phyloP scores from a whole-genome alignment of 2,329 filamentous ascomycete genomes.

The Tolypocladium cylindrosporum region DNA sequence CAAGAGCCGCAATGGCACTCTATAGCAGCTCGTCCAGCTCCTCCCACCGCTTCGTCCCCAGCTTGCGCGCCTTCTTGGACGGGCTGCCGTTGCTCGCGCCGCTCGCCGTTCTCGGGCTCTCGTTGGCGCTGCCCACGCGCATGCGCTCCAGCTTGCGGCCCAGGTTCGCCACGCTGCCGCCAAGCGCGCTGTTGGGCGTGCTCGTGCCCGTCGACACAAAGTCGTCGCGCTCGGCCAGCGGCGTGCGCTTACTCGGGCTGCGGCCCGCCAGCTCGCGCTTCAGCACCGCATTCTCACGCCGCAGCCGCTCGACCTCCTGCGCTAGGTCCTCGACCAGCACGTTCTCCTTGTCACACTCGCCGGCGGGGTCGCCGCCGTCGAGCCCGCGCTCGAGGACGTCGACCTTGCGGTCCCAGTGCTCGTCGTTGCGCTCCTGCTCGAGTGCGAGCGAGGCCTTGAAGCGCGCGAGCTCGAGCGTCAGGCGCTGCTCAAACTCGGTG shows the following conservation, averaged over 20 bases:
- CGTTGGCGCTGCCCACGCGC: constrained; percentile 30
- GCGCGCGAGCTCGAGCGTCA: constrained; percentile 65
- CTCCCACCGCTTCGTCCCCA: constrained; percentile 39
- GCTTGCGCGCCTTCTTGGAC: constrained; percentile 39
- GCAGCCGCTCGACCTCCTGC: constrained; percentile 60
- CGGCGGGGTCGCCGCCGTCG: constrained; percentile 30
- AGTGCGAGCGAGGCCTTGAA: constrained; percentile 73
- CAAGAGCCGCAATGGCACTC: background rate
- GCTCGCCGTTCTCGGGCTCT: constrained; percentile 15
- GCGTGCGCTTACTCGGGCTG: constrained; percentile 52
- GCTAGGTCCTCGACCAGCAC: constrained; percentile 53
- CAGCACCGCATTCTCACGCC: constrained; percentile 53
- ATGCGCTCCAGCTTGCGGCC: constrained; percentile 40
- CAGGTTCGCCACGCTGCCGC: constrained; percentile 25
- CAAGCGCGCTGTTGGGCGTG: constrained; percentile 3
- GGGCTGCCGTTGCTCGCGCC: constrained; percentile 30
- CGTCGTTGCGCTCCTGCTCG: constrained; percentile 71
- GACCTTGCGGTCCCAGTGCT: constrained; percentile 81
- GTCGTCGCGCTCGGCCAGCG: constrained; percentile 45
- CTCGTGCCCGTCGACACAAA: constrained; percentile 13
- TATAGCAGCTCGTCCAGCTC: constrained; percentile 20
- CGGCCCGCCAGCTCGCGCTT: constrained; percentile 54
- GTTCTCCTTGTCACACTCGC: constrained; percentile 53
- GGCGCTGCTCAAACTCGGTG: constrained; percentile 69
- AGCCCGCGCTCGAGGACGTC: constrained; percentile 49